Percentiles rank a stretch among this genome's conserved stretches.
Evolutionary conservation across 306 rosid genomes (phyloP).

Genomic region (Lathyrus aphaca): DNA sequence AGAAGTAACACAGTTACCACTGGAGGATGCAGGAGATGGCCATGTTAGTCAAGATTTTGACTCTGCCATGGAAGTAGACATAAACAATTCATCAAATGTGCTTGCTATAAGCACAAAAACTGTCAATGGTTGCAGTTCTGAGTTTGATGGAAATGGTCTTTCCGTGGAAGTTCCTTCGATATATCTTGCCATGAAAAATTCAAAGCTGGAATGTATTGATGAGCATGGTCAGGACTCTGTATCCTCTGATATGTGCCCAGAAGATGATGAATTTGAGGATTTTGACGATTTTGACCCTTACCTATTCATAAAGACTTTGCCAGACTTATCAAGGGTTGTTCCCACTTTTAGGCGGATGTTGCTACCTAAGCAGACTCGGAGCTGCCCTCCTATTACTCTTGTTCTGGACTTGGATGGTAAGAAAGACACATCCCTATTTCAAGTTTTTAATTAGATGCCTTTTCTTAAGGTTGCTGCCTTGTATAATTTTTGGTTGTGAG

Average conservation of each 20-base stretch:
- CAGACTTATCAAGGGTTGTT: constrained; percentile 83
- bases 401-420: constrained; percentile 98
- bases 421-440: constrained; percentile 33
- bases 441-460: constrained; percentile 20
- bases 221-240: constrained; percentile 91
- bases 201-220: constrained; percentile 90
- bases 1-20: constrained; percentile 41
- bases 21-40: constrained; percentile 46
- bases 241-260: constrained; percentile 67
- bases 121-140: constrained; percentile 54
- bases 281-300: constrained; percentile 93
- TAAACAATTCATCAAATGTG: constrained; percentile 33
- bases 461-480: constrained; percentile 22
- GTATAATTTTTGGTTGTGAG: neutral
- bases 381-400: constrained; percentile 93
- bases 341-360: constrained; percentile 88
- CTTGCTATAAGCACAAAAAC: constrained; percentile 43
- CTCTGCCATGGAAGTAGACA: constrained; percentile 51
- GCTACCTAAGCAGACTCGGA: constrained; percentile 96
- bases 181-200: constrained; percentile 79
- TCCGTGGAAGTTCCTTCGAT: constrained; percentile 82
- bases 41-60: constrained; percentile 49
- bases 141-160: constrained; percentile 61
- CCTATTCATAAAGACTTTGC: constrained; percentile 90
- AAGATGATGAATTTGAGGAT: constrained; percentile 80